These are phyloP conservation scores for Luffa aegyptiaca DNA, from an alignment of 306 rosid genomes.

Conservation along the genomic window DNA sequence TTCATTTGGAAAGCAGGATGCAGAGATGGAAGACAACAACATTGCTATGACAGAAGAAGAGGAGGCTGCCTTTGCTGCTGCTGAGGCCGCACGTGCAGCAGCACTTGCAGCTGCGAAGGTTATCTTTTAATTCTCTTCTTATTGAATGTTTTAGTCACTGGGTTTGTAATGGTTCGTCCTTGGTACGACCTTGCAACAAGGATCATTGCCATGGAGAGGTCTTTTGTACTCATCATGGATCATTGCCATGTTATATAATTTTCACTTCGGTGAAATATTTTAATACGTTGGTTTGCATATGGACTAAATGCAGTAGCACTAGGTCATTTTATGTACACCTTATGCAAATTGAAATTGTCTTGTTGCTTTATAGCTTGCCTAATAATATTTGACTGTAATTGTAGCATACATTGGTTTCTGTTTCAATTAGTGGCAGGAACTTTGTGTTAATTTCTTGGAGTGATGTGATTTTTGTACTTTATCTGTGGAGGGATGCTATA, in stretches of 20 bases:
- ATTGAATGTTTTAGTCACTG: not conserved
- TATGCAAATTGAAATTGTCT: not conserved
- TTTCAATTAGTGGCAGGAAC: not conserved
- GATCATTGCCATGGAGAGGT: not conserved
- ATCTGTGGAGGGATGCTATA: not conserved
- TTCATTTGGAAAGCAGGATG: constrained; percentile 31
- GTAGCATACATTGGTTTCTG: not conserved
- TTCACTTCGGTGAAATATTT: not conserved
- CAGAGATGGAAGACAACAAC: constrained; percentile 29
- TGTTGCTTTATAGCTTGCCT: not conserved
- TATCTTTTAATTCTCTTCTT: constrained; percentile 13
- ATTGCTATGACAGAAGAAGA: constrained; percentile 72
- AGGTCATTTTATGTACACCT: not conserved
- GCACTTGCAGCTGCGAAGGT: constrained; percentile 99
- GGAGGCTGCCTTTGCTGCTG: constrained; percentile 87
- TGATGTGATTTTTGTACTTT: not conserved
- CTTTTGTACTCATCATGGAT: not conserved
- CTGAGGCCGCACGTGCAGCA: constrained; percentile 90
- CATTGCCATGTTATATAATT: not conserved
- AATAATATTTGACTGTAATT: not conserved
- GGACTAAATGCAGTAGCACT: not conserved
- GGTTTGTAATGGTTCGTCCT: not conserved
- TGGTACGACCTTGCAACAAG: not conserved
- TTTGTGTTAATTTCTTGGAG: not conserved
- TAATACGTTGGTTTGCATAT: not conserved